These are phyloP conservation scores for Tuber magnatum DNA, from an alignment of 495 filamentous ascomycete species.

Conservation along the genomic window DNA sequence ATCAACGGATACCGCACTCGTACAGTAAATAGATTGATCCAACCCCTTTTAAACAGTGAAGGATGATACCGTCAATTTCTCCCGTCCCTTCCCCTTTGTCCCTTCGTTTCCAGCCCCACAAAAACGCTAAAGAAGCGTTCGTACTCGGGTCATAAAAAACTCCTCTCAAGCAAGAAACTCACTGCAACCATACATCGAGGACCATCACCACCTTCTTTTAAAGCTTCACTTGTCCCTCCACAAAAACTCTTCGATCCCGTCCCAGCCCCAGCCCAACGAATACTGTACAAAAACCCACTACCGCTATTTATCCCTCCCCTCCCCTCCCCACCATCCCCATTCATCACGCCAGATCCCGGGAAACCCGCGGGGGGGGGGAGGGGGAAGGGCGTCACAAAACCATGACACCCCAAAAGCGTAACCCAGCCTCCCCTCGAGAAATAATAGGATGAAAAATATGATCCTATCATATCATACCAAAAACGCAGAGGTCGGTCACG, in stretches of 20 bases:
- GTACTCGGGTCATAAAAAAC: no score
- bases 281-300: neutral
- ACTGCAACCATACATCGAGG: neutral
- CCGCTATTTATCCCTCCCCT: neutral
- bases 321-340: neutral
- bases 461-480: neutral
- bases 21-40: no score
- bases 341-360: neutral
- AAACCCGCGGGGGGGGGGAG: neutral
- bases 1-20: no score
- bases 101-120: neutral
- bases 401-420: neutral
- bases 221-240: neutral
- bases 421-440: neutral
- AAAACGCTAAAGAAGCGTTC: neutral
- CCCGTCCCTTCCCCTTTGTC: neutral
- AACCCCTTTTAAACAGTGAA: neutral
- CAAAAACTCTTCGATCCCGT: neutral
- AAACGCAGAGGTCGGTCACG: no score
- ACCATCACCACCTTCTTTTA: neutral
- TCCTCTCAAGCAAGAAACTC: neutral
- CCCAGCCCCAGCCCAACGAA: neutral
- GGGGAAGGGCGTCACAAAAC: neutral
- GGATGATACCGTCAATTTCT: neutral
- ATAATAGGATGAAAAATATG: neutral